phyloP scores from a whole-genome alignment of 2,329 filamentous ascomycete species.

The Pestalotiopsis sp. region DNA sequence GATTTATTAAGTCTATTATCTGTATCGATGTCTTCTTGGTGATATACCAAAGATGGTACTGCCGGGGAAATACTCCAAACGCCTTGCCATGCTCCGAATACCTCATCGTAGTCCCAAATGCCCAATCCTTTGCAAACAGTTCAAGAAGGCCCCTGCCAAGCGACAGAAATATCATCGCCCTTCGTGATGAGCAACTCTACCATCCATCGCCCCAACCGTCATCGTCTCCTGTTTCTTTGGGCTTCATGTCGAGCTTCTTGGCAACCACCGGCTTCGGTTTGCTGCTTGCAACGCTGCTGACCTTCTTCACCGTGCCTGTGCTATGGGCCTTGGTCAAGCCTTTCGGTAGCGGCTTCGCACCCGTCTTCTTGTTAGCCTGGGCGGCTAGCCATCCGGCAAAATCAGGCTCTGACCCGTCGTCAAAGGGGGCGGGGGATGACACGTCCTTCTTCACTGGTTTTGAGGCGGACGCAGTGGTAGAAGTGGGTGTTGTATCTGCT shows the following conservation, averaged over 20 bases:
- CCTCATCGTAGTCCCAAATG: not conserved
- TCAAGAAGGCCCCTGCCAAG: not conserved
- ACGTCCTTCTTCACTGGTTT: conserved; percentile 34
- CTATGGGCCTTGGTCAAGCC: conserved; percentile 64
- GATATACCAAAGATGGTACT: not conserved
- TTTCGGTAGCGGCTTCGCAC: conserved; percentile 73
- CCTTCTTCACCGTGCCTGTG: conserved; percentile 35
- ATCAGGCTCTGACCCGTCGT: conserved; percentile 87
- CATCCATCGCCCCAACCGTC: conserved; percentile 69
- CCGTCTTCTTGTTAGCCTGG: conserved; percentile 70
- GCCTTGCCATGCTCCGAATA: conserved; percentile 10
- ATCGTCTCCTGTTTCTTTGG: conserved; percentile 57
- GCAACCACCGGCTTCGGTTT: conserved; percentile 49
- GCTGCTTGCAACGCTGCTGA: conserved; percentile 29
- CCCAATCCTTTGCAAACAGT: not conserved
- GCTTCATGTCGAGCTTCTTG: conserved; percentile 71
- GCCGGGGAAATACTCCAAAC: not conserved
- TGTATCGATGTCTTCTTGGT: not conserved
- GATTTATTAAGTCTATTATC: conserved; percentile 7
- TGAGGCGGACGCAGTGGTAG: conserved; percentile 27
- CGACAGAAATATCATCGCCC: not conserved
- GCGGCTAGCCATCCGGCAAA: conserved; percentile 95
- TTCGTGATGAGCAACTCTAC: conserved; percentile 24
- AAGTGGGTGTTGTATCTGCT: conserved; percentile 34
- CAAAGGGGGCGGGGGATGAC: conserved; percentile 55